Percentiles rank a stretch among this genome's conserved stretches.
Conservation (phyloP, 2,329 filamentous ascomycete genomes). For the Fusarium sulawesiense region DNA sequence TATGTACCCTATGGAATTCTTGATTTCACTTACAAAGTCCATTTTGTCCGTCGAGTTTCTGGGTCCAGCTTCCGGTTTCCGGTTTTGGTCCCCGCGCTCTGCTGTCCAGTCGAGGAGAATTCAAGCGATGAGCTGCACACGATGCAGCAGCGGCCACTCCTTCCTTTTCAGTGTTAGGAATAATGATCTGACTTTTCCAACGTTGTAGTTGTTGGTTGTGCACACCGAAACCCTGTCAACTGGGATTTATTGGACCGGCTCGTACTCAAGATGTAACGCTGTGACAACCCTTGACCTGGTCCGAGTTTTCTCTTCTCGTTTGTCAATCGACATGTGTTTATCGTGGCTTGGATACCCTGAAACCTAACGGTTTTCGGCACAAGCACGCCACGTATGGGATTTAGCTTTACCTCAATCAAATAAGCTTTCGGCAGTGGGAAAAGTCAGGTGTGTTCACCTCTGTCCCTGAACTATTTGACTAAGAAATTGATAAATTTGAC, state of each 20-base stretch:
- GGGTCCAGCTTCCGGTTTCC: background rate
- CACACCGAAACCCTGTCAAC: background rate
- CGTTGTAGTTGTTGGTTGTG: background rate
- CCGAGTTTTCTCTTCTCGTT: background rate
- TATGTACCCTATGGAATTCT: too few species aligned
- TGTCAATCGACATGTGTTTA: background rate
- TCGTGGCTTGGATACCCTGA: background rate
- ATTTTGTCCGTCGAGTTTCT: background rate
- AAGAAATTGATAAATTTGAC: background rate
- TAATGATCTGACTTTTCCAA: background rate
- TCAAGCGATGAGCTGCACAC: background rate
- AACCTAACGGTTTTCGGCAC: background rate
- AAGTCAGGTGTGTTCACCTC: background rate
- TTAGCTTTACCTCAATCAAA: background rate
- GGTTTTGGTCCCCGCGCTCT: background rate
- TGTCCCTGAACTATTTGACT: background rate
- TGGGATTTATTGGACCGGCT: background rate
- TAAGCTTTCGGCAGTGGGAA: background rate
- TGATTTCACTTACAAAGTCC: fast-evolving
- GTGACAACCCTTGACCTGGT: background rate
- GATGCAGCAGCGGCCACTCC: background rate
- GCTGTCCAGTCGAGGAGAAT: background rate
- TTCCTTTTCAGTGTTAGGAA: background rate
- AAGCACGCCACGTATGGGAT: background rate
- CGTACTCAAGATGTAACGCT: background rate